Base-by-base conservation (phyloP, 345 rosid genomes). In the Psidium guajava region DNA sequence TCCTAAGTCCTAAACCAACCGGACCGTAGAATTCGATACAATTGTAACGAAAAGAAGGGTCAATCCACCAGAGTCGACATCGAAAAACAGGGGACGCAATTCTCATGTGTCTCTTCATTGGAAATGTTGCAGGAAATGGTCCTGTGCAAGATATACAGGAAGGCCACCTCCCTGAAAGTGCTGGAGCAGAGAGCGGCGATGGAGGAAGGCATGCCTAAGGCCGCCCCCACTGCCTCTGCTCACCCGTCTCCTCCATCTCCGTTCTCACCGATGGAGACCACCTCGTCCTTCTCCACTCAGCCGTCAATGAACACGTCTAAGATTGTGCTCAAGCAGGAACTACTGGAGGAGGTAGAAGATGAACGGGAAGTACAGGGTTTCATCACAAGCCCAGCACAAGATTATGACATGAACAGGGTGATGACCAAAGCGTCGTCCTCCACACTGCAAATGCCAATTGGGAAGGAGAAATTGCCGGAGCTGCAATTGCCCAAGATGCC, bases 71-170 rank as follows among this genome's bases (percentile, higher is more conserved):
- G 13, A 1, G 77, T 32, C 77, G 6, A 69, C 32, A 44, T 32
- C 24, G 6, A 32, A 69, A 69, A 69, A 69, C 77, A 69, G 47
- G 16, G 77, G 47, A 69, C 47, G 77, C 77, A 69, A 18, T 32
- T 69, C 77, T 32, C 24, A 69, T 40, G 6, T 27, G 73, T 32
- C 24, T 57, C 21, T 61, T 47, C 32, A 49, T 49, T 69, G 25
- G 47, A 58, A 57, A 36, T 47, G 40, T 36, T 83, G 88, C 92
- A 97, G 99, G 98, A 95, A 53, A 88, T 96, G 84, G 99, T 97
- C n/a, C 69, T 97, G 21, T 95, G 98, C 86, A 97, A 97, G 94
- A 94, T 97, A 86, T 97, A 95, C 21, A 91, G 96, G 84, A 97
- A 97, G 87, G 99, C 99, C 21, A 95, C 98, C 52, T 92, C 99